phyloP scores from a whole-genome alignment of 106 monocot species.

The Triglochin maritima region DNA sequence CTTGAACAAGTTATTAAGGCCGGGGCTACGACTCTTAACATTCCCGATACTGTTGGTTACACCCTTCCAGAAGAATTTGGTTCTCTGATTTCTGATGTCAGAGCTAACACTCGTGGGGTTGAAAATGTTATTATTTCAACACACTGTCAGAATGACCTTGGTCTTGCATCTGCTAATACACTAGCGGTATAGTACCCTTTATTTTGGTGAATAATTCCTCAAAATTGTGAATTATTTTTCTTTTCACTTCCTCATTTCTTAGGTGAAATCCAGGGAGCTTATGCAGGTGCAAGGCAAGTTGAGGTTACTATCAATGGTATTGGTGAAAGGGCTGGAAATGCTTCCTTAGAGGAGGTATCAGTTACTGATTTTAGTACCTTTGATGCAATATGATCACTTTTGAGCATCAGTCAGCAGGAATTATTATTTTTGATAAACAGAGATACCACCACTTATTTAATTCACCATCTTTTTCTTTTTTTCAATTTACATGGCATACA shows the following conservation, averaged over 20 bases:
- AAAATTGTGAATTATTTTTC: neutral
- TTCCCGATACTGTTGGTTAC: slow-evolving; percentile 94
- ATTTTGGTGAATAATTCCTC: neutral
- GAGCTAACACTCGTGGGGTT: slow-evolving; percentile 69
- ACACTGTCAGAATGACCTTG: slow-evolving; percentile 98
- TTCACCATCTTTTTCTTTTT: no score
- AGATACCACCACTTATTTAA: no score
- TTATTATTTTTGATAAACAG: no score
- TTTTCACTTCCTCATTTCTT: slow-evolving; percentile 9
- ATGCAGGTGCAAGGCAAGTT: slow-evolving; percentile 80
- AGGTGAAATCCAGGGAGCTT: slow-evolving; percentile 49
- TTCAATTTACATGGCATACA: no score
- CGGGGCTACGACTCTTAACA: slow-evolving; percentile 87
- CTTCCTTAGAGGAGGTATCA: slow-evolving; percentile 91
- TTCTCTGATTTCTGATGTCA: slow-evolving; percentile 70
- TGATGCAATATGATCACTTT: neutral
- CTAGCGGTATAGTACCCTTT: slow-evolving; percentile 46
- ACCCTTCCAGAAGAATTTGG: slow-evolving; percentile 76
- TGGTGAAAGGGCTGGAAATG: slow-evolving; percentile 99
- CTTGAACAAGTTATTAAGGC: slow-evolving; percentile 92
- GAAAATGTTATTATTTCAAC: slow-evolving; percentile 92
- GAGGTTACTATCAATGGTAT: slow-evolving; percentile 92
- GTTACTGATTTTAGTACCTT: neutral
- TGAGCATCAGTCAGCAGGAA: no score
- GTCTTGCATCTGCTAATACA: slow-evolving; percentile 86